Conservation (phyloP, 2,329 filamentous ascomycete genomes). For the Calonectria crousiana region DNA sequence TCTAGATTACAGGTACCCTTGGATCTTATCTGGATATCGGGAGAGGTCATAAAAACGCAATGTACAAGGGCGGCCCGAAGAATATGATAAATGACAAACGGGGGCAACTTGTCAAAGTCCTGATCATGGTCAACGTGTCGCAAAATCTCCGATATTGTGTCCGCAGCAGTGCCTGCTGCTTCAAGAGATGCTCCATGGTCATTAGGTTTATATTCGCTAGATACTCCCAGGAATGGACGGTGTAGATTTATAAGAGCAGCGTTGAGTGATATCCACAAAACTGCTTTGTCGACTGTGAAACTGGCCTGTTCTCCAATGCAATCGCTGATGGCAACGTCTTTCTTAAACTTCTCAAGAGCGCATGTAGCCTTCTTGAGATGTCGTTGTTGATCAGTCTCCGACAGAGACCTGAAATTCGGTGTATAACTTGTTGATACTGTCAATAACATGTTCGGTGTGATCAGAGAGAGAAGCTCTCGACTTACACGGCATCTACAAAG, state of each 20-base stretch:
- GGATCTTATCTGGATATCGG: background rate
- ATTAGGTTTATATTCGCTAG: background rate
- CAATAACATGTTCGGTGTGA: too few species aligned
- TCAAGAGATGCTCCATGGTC: background rate
- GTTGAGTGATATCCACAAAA: background rate
- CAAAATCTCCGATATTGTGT: background rate
- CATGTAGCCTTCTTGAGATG: background rate
- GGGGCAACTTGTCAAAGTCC: background rate
- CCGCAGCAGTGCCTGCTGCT: background rate
- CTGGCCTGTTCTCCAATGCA: background rate
- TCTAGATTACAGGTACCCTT: background rate
- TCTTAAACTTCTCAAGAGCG: background rate
- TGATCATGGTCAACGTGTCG: background rate
- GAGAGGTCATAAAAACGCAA: background rate
- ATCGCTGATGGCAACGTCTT: background rate
- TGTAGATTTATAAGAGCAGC: background rate
- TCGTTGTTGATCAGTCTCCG: background rate
- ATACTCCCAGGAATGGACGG: background rate
- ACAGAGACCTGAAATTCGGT: background rate
- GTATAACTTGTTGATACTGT: background rate
- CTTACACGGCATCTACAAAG: background rate
- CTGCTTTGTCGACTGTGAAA: background rate
- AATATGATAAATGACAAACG: background rate
- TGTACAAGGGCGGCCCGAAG: background rate
- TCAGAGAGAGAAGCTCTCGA: rapidly evolving